Evolutionary conservation across 441 rosid genomes (phyloP).

Genomic region (Adansonia gregorii): DNA sequence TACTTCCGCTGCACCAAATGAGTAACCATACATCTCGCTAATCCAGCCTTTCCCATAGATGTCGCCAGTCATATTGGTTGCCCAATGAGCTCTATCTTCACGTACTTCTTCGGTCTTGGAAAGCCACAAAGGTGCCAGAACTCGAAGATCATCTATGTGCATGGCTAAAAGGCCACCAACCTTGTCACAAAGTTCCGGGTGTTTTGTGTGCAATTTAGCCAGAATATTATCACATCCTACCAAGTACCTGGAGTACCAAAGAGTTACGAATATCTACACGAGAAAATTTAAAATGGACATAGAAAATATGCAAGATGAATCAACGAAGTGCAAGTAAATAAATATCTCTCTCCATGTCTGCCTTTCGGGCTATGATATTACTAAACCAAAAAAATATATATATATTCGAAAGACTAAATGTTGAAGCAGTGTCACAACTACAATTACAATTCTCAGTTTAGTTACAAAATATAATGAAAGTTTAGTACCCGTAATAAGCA

Average conservation of each 20-base stretch:
- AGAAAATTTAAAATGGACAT: not conserved
- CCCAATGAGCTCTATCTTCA: slow-evolving; percentile 88
- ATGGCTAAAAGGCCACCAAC: slow-evolving; percentile 98
- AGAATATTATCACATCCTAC: slow-evolving; percentile 91
- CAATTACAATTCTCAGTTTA: slow-evolving; percentile 3
- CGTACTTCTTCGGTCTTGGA: slow-evolving; percentile 97
- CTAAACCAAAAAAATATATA: not conserved
- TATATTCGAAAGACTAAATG: not conserved
- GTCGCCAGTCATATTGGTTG: slow-evolving; percentile 92
- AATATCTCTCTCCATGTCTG: not conserved
- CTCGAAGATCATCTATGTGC: slow-evolving; percentile 94
- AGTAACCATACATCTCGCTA: slow-evolving; percentile 99
- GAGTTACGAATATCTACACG: not conserved
- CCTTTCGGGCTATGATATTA: not conserved
- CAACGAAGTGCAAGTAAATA: slow-evolving; percentile 2
- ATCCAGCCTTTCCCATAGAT: slow-evolving; percentile 96
- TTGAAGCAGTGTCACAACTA: slow-evolving; percentile 20
- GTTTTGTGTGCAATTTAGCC: slow-evolving; percentile 76
- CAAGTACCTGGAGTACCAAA: slow-evolving; percentile 64
- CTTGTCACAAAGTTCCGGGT: slow-evolving; percentile 89
- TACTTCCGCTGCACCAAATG: slow-evolving; percentile 98
- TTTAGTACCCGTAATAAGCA: slow-evolving; percentile 80
- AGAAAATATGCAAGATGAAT: slow-evolving; percentile 11
- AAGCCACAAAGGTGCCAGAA: slow-evolving; percentile 93
- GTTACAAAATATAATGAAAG: not conserved